Base-by-base conservation (phyloP, 163 green algal genomes). In the Coccomyxa subellipsoidea region DNA sequence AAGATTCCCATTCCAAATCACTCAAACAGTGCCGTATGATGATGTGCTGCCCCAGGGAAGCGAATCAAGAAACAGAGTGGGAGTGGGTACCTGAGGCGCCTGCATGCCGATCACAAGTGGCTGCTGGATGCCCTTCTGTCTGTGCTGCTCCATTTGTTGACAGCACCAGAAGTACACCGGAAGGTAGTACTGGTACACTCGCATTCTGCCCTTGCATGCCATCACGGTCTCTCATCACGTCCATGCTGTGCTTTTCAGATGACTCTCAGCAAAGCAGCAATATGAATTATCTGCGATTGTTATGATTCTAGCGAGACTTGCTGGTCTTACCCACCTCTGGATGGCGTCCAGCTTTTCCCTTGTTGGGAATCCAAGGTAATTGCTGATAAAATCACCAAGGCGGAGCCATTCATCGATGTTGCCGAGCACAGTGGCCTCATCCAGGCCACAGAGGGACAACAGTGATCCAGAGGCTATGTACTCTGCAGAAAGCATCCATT, bases 141-240 rank as follows among this genome's bases (percentile, higher is more conserved):
- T 82, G n/a, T 98, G 95, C 38, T 85, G 69, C 69, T 85, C 70
- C 77, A 98, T 78, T 87, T 98, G 95, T 0, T 79, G n/a, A 35
- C 88, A 36, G 27, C 89, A 88, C 96, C 97, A 99, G 81, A 97
- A 95, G 88, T 93, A 98, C 2, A 98, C 90, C 0, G 96, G 96
- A 32, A 99, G 90, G 92, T 99, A 99, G 90, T 99, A 99, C 34
- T 96, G 96, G 84, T 94, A 98, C 29, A 97, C 83, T n/a, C 90
- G 84, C 37, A 81, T 69, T 72, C 87, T 91, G 84, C 69, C n/a
- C n/a, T 36, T 38, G 12, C 7, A 73, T 15, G 25, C 29, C 29
- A 37, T 34, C 66, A 34, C n/a, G n/a, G n/a, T 73, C 66, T 37
- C 21, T 32, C 72, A 79, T 12, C n/a, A n/a, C n/a, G n/a, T n/a